phyloP scores from a whole-genome alignment of 306 rosid species.

The Carpinus fangiana region DNA sequence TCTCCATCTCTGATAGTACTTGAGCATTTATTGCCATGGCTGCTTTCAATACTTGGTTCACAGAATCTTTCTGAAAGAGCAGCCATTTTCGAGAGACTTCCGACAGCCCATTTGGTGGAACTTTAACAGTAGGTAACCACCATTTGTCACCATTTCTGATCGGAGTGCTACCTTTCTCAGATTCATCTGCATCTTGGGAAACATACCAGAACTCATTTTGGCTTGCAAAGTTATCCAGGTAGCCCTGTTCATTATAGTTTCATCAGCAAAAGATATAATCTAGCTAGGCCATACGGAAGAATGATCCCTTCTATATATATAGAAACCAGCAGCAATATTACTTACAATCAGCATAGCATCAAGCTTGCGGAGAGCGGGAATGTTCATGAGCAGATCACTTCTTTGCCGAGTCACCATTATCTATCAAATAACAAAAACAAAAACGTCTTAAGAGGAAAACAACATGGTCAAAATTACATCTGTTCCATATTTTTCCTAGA shows the following conservation, averaged over 20 bases:
- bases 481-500: neutral
- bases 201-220: slow-evolving; percentile 85
- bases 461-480: slow-evolving; percentile 1
- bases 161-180: slow-evolving; percentile 36
- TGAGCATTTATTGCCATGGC: slow-evolving; percentile 98
- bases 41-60: slow-evolving; percentile 83
- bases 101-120: slow-evolving; percentile 68
- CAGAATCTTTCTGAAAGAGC: slow-evolving; percentile 62
- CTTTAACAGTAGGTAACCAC: slow-evolving; percentile 86
- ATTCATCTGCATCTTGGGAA: slow-evolving; percentile 46
- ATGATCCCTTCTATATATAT: neutral
- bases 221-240: slow-evolving; percentile 59
- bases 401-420: slow-evolving; percentile 93
- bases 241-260: slow-evolving; percentile 46
- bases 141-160: slow-evolving; percentile 70
- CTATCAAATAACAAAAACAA: slow-evolving; percentile 33
- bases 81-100: slow-evolving; percentile 66
- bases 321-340: neutral
- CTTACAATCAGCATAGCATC: slow-evolving; percentile 91
- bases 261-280: slow-evolving; percentile 24
- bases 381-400: slow-evolving; percentile 73
- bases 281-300: slow-evolving; percentile 13
- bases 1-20: slow-evolving; percentile 71
- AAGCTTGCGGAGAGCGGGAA: slow-evolving; percentile 83
- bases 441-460: neutral